These are phyloP conservation scores for Cyberlindnera suaveolens DNA, from an alignment of 805 yeast species.

Conservation along the genomic window DNA sequence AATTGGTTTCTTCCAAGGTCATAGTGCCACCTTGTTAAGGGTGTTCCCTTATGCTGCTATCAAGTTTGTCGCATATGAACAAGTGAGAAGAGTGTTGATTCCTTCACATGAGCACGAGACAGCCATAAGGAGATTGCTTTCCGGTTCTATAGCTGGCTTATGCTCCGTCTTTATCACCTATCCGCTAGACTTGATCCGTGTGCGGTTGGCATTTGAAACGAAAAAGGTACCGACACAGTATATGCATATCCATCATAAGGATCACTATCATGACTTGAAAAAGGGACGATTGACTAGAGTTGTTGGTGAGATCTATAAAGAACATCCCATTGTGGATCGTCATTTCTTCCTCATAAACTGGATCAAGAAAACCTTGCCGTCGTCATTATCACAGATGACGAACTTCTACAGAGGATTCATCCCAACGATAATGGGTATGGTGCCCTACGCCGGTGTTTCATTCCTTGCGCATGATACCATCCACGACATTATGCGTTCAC, in stretches of 20 bases:
- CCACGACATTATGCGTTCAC: conserved; percentile 80
- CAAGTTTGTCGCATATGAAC: conserved; percentile 95
- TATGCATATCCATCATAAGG: conserved; percentile 16
- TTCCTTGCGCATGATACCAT: conserved; percentile 89
- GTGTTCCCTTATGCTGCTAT: conserved; percentile 97
- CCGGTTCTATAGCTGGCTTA: conserved; percentile 90
- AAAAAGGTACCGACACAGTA: conserved; percentile 17
- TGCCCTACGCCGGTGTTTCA: conserved; percentile 97
- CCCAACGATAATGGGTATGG: conserved; percentile 92
- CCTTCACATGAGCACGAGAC: conserved; percentile 75
- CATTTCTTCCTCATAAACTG: conserved; percentile 17
- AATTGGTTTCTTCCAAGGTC: conserved; percentile 87
- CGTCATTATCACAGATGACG: conserved; percentile 13
- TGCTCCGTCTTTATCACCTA: conserved; percentile 83
- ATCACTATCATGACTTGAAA: conserved; percentile 17
- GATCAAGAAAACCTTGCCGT: conserved; percentile 18
- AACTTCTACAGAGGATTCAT: conserved; percentile 93
- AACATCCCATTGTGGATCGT: conserved; percentile 18
- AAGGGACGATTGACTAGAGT: conserved; percentile 27
- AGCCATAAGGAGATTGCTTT: conserved; percentile 67
- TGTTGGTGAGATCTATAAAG: conserved; percentile 20
- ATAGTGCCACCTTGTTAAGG: conserved; percentile 84
- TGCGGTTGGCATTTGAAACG: conserved; percentile 87
- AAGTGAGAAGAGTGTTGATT: conserved; percentile 71
- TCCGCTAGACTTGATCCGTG: conserved; percentile 87